Evolutionary conservation across 768 basidiomycete species (phyloP).

Genomic region (Galerina marginata): DNA sequence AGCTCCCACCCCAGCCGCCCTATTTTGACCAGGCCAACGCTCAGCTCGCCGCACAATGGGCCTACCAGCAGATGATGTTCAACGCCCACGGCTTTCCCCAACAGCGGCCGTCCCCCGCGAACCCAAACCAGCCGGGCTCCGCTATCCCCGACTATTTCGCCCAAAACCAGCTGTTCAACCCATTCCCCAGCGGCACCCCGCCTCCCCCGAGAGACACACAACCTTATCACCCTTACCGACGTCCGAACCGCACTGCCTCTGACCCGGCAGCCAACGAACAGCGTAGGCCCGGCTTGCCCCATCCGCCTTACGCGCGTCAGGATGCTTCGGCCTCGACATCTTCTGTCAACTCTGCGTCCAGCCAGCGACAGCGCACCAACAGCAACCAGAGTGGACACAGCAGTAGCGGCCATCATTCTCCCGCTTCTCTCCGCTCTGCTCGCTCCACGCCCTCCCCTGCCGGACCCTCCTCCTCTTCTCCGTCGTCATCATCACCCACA

Average conservation of each 20-base stretch:
- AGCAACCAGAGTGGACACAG: slow-evolving; percentile 69
- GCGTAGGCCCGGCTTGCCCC: slow-evolving; percentile 56
- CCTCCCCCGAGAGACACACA: slow-evolving; percentile 51
- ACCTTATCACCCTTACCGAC: slow-evolving; percentile 79
- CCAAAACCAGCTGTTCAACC: slow-evolving; percentile 63
- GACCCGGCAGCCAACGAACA: slow-evolving; percentile 35
- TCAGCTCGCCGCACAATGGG: slow-evolving; percentile 84
- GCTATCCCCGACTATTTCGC: slow-evolving; percentile 56
- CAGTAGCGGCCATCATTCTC: slow-evolving; percentile 41
- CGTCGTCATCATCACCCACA: not conserved
- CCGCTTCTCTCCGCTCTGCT: slow-evolving; percentile 39
- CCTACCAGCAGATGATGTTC: slow-evolving; percentile 92
- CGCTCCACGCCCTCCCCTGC: slow-evolving; percentile 32
- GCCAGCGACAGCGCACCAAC: slow-evolving; percentile 69
- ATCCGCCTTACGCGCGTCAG: slow-evolving; percentile 79
- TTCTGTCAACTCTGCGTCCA: slow-evolving; percentile 72
- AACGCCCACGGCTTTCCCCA: slow-evolving; percentile 61
- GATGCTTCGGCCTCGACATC: slow-evolving; percentile 83
- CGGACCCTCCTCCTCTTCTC: slow-evolving; percentile 11
- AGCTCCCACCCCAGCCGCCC: slow-evolving; percentile 51
- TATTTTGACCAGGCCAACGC: slow-evolving; percentile 80
- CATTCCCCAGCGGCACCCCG: slow-evolving; percentile 74
- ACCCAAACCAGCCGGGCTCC: not conserved
- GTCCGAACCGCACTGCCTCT: slow-evolving; percentile 58
- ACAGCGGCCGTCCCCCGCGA: slow-evolving; percentile 34